Conservation (phyloP, 169 alveolate genomes). For the Babesia bovis region DNA sequence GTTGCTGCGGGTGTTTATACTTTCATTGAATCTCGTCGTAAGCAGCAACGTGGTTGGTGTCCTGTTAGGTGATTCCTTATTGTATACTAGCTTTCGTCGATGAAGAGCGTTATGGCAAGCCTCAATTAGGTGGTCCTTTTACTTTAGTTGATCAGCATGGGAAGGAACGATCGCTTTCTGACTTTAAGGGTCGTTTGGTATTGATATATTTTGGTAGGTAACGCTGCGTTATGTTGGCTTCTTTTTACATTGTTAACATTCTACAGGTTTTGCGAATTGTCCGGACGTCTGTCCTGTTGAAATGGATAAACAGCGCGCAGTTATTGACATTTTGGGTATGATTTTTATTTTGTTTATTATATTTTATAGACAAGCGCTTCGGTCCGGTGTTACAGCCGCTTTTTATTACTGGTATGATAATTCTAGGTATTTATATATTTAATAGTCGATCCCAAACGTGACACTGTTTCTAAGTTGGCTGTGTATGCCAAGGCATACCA, state of each 20-base stretch:
- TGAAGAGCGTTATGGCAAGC: conserved; percentile 74
- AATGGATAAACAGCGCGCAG: conserved; percentile 81
- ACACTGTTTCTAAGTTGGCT: conserved; percentile 66
- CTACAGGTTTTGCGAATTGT: conserved; percentile 81
- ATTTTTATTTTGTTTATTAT: neutral
- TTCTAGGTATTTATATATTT: neutral
- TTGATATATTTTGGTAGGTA: conserved; percentile 69
- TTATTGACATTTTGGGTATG: conserved; percentile 71
- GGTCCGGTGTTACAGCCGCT: conserved; percentile 74
- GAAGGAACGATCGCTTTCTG: conserved; percentile 46
- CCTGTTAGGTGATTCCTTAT: neutral
- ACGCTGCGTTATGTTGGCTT: neutral
- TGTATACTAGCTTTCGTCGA: conserved; percentile 35
- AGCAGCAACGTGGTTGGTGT: conserved; percentile 15
- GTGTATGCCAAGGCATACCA: conserved; percentile 69
- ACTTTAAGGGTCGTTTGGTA: conserved; percentile 59
- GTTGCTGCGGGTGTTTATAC: conserved; percentile 17
- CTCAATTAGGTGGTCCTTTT: conserved; percentile 83
- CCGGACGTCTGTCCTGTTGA: conserved; percentile 91
- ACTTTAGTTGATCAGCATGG: conserved; percentile 77
- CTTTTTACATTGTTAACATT: neutral
- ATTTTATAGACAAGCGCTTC: conserved; percentile 42
- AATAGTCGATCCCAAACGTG: conserved; percentile 75
- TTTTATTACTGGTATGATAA: conserved; percentile 64
- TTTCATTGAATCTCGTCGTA: conserved; percentile 11